Evolutionary conservation across 345 rosid species (phyloP).

Genomic region (rapeseed (Brassica napus)): DNA sequence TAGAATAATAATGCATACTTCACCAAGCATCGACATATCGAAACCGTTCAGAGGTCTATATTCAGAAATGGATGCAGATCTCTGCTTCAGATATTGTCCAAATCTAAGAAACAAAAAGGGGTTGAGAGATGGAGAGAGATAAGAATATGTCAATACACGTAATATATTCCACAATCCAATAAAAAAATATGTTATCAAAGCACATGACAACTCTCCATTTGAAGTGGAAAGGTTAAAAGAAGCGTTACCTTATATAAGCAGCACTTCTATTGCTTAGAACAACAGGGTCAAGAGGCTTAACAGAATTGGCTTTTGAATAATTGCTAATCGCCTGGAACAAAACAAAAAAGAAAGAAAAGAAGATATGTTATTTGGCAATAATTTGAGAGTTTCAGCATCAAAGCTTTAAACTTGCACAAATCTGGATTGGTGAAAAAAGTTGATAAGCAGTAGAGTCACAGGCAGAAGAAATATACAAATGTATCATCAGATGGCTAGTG

Average conservation of each 20-base stretch:
- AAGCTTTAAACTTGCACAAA: not conserved
- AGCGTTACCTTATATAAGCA: conserved; percentile 72
- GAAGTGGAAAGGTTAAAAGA: conserved; percentile 9
- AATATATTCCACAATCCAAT: not conserved
- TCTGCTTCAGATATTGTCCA: conserved; percentile 70
- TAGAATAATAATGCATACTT: conserved; percentile 52
- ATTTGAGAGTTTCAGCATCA: not conserved
- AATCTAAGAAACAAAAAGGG: conserved; percentile 47
- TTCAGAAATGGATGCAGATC: conserved; percentile 81
- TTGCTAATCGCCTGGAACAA: conserved; percentile 63
- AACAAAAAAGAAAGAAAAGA: not conserved
- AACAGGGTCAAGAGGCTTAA: conserved; percentile 72
- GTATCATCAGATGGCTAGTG: not conserved
- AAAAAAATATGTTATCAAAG: not conserved
- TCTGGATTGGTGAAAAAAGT: not conserved
- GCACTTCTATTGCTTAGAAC: conserved; percentile 82
- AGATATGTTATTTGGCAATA: too few species aligned
- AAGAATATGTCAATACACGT: conserved; percentile 8
- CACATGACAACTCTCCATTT: conserved; percentile 1
- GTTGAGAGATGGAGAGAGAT: conserved; percentile 13
- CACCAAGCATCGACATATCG: conserved; percentile 91
- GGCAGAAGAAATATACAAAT: not conserved
- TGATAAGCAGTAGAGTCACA: not conserved
- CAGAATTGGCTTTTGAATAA: conserved; percentile 73
- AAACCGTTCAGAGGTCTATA: conserved; percentile 71